Evolutionary conservation across 495 filamentous ascomycete genomes (phyloP).

Genomic region (Podospora comata): DNA sequence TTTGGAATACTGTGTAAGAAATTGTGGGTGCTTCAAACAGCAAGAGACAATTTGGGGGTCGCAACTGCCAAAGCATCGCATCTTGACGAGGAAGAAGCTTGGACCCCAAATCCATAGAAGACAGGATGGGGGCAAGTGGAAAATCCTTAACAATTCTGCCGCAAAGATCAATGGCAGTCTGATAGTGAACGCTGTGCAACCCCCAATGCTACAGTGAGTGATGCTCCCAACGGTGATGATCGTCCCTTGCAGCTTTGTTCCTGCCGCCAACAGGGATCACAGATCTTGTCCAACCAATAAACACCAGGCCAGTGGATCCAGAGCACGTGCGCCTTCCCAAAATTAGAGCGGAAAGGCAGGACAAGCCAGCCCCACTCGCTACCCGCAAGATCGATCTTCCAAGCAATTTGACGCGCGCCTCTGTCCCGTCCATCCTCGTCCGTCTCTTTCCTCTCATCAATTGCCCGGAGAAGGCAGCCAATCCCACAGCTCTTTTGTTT

Average conservation of each 20-base stretch:
- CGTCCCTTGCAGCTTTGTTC: conserved; percentile 22
- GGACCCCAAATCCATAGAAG: background rate
- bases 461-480: conserved; percentile 17
- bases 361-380: background rate
- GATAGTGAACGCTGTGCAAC: background rate
- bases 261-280: conserved; percentile 13
- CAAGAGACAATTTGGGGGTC: background rate
- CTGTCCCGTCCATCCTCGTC: background rate
- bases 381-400: conserved; percentile 12
- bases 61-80: background rate
- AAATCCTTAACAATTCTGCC: background rate
- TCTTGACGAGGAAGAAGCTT: background rate
- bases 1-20: background rate
- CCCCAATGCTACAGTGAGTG: conserved; percentile 5
- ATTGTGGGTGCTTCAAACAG: background rate
- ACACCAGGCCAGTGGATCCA: background rate
- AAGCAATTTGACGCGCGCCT: conserved; percentile 30
- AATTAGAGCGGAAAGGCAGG: background rate
- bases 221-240: conserved; percentile 11
- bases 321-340: conserved; percentile 8
- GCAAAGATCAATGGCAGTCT: background rate
- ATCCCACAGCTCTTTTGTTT: conserved; percentile 16
- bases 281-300: background rate
- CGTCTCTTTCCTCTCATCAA: background rate
- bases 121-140: background rate